Percentiles rank a stretch among this genome's conserved stretches.
These are phyloP conservation scores for Trichoderma sp. DNA, from an alignment of 2,329 filamentous ascomycete genomes.

Conservation along the genomic window DNA sequence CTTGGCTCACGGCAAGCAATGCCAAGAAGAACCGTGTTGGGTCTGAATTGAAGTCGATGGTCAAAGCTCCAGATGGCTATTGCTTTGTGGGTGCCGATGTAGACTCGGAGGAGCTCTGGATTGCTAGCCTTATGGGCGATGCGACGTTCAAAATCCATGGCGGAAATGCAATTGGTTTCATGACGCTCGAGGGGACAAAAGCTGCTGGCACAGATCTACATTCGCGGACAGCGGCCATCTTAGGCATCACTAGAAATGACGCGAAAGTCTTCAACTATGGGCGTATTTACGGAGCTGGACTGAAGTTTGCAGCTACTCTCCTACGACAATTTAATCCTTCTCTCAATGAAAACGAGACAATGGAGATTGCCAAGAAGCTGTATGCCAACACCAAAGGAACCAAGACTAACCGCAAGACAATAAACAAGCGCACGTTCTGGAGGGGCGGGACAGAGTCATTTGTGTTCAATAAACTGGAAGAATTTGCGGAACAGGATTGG, in stretches of 20 bases:
- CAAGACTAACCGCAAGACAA: constrained; percentile 70
- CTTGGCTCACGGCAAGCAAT: constrained; percentile 96
- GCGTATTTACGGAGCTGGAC: constrained; percentile 94
- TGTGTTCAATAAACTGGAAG: constrained; percentile 96
- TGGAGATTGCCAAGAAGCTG: constrained; percentile 70
- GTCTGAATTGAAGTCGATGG: constrained; percentile 95
- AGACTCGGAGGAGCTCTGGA: constrained; percentile 97
- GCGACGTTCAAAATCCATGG: constrained; percentile 93
- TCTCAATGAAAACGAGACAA: constrained; percentile 75
- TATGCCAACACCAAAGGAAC: constrained; percentile 89
- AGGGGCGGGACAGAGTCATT: constrained; percentile 94
- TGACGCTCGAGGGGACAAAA: constrained; percentile 97
- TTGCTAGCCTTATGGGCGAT: constrained; percentile 90
- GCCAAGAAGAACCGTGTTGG: constrained; percentile 95
- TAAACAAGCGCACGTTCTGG: constrained; percentile 82
- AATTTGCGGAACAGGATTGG: constrained; percentile 91
- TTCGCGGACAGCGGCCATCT: constrained; percentile 84
- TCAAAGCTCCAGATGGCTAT: constrained; percentile 85
- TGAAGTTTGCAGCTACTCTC: constrained; percentile 88
- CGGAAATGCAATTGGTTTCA: constrained; percentile 96
- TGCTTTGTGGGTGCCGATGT: constrained; percentile 96
- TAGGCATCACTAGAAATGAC: constrained; percentile 91
- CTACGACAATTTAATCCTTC: constrained; percentile 89
- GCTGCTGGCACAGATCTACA: constrained; percentile 90
- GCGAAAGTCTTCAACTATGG: constrained; percentile 99